Evolutionary conservation across 1,284 basidiomycete species (phyloP).

Genomic region (Mycosarcoma maydis): DNA sequence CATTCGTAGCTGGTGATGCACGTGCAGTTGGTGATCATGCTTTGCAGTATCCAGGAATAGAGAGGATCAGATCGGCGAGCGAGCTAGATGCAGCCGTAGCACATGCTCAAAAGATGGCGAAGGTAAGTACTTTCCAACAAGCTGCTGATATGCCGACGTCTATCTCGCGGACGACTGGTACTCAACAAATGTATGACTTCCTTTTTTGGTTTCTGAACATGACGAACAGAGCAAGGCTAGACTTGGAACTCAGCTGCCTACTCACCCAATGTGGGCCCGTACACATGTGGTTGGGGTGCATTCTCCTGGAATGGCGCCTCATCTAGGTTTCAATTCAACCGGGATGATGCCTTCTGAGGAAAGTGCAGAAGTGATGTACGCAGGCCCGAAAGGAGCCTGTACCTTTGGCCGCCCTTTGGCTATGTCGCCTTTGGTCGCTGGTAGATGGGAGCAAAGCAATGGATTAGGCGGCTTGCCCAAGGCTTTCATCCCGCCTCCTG

Average conservation of each 20-base stretch:
- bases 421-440: background rate
- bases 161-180: no score
- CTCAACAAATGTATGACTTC: background rate
- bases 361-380: constrained; percentile 2
- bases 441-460: constrained; percentile 1
- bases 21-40: background rate
- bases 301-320: constrained; percentile 1
- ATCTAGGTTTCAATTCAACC: no score
- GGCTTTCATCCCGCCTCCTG: constrained; percentile 15
- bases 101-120: constrained; percentile 1
- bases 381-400: constrained; percentile 7
- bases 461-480: constrained; percentile 3
- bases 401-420: background rate
- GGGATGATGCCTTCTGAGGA: constrained; percentile 1
- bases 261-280: constrained; percentile 5
- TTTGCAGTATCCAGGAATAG: background rate
- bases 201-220: background rate
- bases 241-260: constrained; percentile 13
- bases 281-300: background rate
- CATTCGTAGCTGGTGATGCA: background rate
- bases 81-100: constrained; percentile 13
- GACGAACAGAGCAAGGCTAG: background rate
- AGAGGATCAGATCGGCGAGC: constrained; percentile 11
- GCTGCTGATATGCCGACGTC: no score
- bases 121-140: background rate